A percentile compares a stretch with the other conserved stretches of the same genome.
These are phyloP conservation scores for Metschnikowia peoriensis DNA, from an alignment of 805 yeast genomes.

Conservation along the genomic window DNA sequence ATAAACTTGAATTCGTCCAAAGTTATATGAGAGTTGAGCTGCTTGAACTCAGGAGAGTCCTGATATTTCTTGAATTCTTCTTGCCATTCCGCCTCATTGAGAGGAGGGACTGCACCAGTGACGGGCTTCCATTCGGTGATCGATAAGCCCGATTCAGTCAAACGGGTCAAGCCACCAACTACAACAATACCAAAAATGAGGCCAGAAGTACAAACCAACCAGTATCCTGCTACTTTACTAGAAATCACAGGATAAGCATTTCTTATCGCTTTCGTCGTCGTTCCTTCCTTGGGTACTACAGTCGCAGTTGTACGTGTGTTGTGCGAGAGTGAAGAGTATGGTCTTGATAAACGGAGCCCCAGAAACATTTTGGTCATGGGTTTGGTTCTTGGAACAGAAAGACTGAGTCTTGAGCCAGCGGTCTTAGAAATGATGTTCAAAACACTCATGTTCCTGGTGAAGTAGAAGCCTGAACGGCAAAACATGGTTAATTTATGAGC, in stretches of 20 bases:
- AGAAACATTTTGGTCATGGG: constrained; percentile 10
- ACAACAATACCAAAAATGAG: constrained; percentile 93
- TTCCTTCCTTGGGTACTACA: not conserved
- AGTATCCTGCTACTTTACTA: constrained; percentile 62
- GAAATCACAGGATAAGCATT: constrained; percentile 19
- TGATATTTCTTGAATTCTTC: constrained; percentile 78
- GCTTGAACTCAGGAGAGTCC: constrained; percentile 86
- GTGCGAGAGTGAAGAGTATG: constrained; percentile 7
- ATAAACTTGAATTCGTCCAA: constrained; percentile 93
- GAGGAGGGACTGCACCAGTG: constrained; percentile 91
- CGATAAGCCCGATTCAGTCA: constrained; percentile 93
- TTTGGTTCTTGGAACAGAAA: constrained; percentile 10
- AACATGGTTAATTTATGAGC: constrained; percentile 22
- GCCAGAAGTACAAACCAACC: constrained; percentile 85
- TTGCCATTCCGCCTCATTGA: constrained; percentile 79
- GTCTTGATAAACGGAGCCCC: constrained; percentile 2
- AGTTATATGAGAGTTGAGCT: constrained; percentile 82
- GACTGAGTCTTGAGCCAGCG: constrained; percentile 19
- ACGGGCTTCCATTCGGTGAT: constrained; percentile 99
- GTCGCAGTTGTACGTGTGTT: not conserved
- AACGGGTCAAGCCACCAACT: constrained; percentile 92
- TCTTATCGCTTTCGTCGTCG: constrained; percentile 1
- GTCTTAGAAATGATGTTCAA: constrained; percentile 30
- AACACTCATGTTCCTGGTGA: constrained; percentile 52
- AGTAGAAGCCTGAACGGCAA: constrained; percentile 56